Evolutionary conservation across 352 stramenopile genomes (phyloP), one percentile per base, ranked within the genome.

Genomic region (Phytopythium chamaehyphon): DNA sequence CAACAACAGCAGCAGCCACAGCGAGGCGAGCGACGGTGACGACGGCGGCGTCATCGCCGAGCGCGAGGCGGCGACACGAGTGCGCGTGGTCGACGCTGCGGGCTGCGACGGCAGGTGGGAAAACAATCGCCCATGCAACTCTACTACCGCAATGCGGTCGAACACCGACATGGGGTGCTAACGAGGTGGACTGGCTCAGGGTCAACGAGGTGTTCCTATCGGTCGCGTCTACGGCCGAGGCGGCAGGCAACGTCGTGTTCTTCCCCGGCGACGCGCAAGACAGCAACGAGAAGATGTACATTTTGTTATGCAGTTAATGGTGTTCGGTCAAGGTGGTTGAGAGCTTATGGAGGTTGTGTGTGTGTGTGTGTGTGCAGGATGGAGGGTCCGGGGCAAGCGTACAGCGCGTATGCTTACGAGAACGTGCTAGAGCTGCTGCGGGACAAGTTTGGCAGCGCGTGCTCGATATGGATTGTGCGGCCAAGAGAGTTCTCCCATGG

Each of bases 191-290:
- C 18, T 54, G 21, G 28, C 53, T 18, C 37, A 79, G 67, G 51
- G 47, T 66, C 22, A 88, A 88, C 48, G 67, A 88, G 24, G 38
- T 88, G 39, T 67, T 75, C 51, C 24, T 88, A 10, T 70, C 61
- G 14, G 40, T 69, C 2, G 50, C 62, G 11, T 64, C 61, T 33
- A 55, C 23, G 4, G 18, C 50, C 8, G 24, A 56, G 19, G 66
- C 64, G 0, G 49, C 43, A 2, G 65, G 58, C 26, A 86, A 84
- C 52, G 70, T 86, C n/a, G 60, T 89, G 12, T 85, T 82, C 55
- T 89, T 89, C 46, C 77, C 77, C 33, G 77, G 77, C 33, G 77
- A 89, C 42, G 71, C 86, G 14, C 75, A 86, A 53, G 66, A 86
- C 51, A 83, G 80, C 48, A 52, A 69, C 14, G 51, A 54, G 18